Evolutionary conservation across 768 basidiomycete genomes (phyloP).

Genomic region (Clathrus columnatus): DNA sequence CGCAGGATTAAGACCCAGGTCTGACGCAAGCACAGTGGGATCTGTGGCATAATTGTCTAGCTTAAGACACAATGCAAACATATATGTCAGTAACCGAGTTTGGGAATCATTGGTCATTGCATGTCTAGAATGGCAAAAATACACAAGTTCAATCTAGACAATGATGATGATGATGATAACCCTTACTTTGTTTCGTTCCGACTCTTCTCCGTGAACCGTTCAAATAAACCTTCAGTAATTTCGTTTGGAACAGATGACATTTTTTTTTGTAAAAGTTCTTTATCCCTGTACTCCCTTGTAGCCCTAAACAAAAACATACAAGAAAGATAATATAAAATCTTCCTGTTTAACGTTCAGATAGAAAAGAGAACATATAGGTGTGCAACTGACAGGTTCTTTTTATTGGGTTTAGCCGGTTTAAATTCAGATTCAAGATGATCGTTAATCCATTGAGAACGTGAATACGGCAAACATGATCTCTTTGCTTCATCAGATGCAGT

Average conservation of each 20-base stretch:
- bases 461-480: slow-evolving; percentile 52
- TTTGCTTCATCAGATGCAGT: slow-evolving; percentile 39
- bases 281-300: slow-evolving; percentile 29
- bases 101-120: slow-evolving; percentile 60
- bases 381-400: slow-evolving; percentile 56
- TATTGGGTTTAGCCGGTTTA: slow-evolving; percentile 37
- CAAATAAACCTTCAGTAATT: slow-evolving; percentile 64
- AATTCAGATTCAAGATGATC: slow-evolving; percentile 40
- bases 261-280: slow-evolving; percentile 46
- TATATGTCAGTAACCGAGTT: slow-evolving; percentile 63
- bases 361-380: slow-evolving; percentile 10
- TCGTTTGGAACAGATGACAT: slow-evolving; percentile 50
- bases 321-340: slow-evolving; percentile 73
- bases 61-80: slow-evolving; percentile 74
- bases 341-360: slow-evolving; percentile 33
- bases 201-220: slow-evolving; percentile 71
- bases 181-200: slow-evolving; percentile 59
- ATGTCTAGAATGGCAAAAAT: slow-evolving; percentile 22
- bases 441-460: slow-evolving; percentile 62
- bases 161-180: background rate
- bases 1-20: slow-evolving; percentile 54
- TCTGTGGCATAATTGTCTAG: slow-evolving; percentile 74
- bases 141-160: background rate
- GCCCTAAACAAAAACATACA: slow-evolving; percentile 64
- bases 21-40: slow-evolving; percentile 55